Conservation (phyloP, 495 filamentous ascomycete species). For the Podospora tetraspora region DNA sequence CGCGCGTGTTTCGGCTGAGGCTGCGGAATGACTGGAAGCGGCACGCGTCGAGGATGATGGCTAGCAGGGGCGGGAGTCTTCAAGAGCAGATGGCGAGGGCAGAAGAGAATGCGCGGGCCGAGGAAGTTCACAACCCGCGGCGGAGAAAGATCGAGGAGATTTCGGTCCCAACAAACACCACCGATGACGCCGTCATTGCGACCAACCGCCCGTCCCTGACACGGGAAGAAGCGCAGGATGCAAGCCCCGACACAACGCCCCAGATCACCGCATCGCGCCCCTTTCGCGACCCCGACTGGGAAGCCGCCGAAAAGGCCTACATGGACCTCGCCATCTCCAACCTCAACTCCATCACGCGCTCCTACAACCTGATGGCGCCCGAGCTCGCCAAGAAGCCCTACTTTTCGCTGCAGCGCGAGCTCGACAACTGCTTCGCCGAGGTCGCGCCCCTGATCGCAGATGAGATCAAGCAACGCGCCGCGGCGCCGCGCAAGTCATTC, state of each 20-base stretch:
- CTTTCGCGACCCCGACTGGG: slow-evolving; percentile 63
- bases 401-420: slow-evolving; percentile 75
- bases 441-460: slow-evolving; percentile 69
- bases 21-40: slow-evolving; percentile 81
- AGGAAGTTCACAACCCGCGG: slow-evolving; percentile 53
- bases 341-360: slow-evolving; percentile 74
- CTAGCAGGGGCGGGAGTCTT: slow-evolving; percentile 73
- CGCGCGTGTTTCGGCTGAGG: slow-evolving; percentile 63
- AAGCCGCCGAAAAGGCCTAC: slow-evolving; percentile 68
- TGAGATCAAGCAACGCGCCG: slow-evolving; percentile 67
- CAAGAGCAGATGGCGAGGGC: slow-evolving; percentile 70
- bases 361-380: slow-evolving; percentile 93
- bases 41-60: slow-evolving; percentile 74
- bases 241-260: not conserved
- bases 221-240: slow-evolving; percentile 3
- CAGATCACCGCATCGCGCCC: slow-evolving; percentile 33
- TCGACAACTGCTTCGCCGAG: slow-evolving; percentile 75
- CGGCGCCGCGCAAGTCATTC: slow-evolving; percentile 36
- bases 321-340: slow-evolving; percentile 70
- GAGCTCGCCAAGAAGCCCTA: slow-evolving; percentile 92
- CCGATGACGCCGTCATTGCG: slow-evolving; percentile 45
- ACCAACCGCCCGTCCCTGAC: slow-evolving; percentile 36
- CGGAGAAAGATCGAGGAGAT: slow-evolving; percentile 43
- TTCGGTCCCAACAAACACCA: slow-evolving; percentile 43
- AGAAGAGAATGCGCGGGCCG: slow-evolving; percentile 66